Percentiles rank a stretch among this genome's conserved stretches.
These are phyloP conservation scores for Begonia fuchsioides DNA, from an alignment of 306 rosid genomes.

Conservation along the genomic window DNA sequence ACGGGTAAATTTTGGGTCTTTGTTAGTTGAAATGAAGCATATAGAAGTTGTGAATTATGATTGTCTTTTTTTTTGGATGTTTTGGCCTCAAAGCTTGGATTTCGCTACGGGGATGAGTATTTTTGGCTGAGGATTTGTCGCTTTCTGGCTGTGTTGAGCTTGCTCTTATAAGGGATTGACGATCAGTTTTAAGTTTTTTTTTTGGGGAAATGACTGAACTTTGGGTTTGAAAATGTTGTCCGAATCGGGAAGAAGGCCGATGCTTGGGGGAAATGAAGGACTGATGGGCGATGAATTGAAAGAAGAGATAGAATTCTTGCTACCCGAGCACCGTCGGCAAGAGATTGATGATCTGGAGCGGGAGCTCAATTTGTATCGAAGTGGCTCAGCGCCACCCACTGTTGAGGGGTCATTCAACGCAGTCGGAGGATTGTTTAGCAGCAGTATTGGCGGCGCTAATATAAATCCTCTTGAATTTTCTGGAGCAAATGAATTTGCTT, in stretches of 20 bases:
- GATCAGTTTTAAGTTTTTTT: too few species aligned
- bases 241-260: conserved; percentile 23
- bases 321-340: conserved; percentile 62
- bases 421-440: conserved; percentile 48
- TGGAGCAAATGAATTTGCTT: too few species aligned
- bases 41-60: too few species aligned
- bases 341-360: conserved; percentile 57
- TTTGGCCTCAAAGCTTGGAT: too few species aligned
- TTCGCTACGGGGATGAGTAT: conserved; percentile 11
- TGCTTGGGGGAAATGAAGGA: conserved; percentile 64
- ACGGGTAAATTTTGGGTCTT: conserved; percentile 10
- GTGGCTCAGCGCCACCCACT: conserved; percentile 95
- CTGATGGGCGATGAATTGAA: conserved; percentile 79
- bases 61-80: too few species aligned
- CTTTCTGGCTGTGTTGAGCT: conserved; percentile 10
- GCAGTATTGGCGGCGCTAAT: too few species aligned
- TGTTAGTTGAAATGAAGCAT: conserved; percentile 19
- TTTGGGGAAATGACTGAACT: too few species aligned
- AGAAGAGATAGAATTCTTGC: conserved; percentile 61
- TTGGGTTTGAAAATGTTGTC: too few species aligned
- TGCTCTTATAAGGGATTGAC: neutral
- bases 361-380: conserved; percentile 51
- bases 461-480: too few species aligned
- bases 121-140: neutral
- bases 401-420: conserved; percentile 71